Base-by-base conservation (phyloP, 148 eudicot species). In the Agrostemma githago region DNA sequence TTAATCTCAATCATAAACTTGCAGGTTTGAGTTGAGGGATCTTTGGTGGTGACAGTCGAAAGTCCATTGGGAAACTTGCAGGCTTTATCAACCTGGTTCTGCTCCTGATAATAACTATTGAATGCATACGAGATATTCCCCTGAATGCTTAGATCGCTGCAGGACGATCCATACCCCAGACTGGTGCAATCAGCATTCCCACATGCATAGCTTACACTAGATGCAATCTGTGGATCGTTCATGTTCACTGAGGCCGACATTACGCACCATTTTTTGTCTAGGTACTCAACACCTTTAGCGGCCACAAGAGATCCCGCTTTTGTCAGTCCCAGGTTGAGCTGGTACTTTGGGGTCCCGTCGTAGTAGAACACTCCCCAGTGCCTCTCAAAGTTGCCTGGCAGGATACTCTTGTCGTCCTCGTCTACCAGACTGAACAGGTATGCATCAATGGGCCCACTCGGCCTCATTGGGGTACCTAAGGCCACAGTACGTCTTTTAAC, bases 161-260 rank as follows among this genome's bases (percentile, higher is more conserved):
- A 92, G 0, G 94, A 88, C 3, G 89, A 72, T 43, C 90, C 92
- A 68, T 82, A 85, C 16, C 95, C 97, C 1, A 92, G 89, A 66
- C 88, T 83, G 3, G 92, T 86, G 77, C 97, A 92, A 39, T 92
- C 97, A 37, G 86, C 90, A 54, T 68, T 79, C 1, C 76, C 80
- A 70, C 97, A 92, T 2, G 97, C 97, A 42, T 86, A 92, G 68
- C 83, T 79, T 57, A 89, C 90, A 21, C 89, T 85, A 0, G 82
- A 72, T 1, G 77, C 94, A 11, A 92, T 62, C 37, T 85, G 81
- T 1, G 92, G 83, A 66, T 88, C 92, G 3, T 67, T 79, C 8
- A 87, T 60, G 66, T 73, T 85, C 0, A 88, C 94, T 8, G 89
- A 71, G 43, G 87, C 72, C 1, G 85, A 81, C 79, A 92, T 6